Percentiles rank a stretch among this genome's conserved stretches.
Evolutionary conservation across 2,329 filamentous ascomycete species (phyloP).

Genomic region (Mycocentrospora acerina): DNA sequence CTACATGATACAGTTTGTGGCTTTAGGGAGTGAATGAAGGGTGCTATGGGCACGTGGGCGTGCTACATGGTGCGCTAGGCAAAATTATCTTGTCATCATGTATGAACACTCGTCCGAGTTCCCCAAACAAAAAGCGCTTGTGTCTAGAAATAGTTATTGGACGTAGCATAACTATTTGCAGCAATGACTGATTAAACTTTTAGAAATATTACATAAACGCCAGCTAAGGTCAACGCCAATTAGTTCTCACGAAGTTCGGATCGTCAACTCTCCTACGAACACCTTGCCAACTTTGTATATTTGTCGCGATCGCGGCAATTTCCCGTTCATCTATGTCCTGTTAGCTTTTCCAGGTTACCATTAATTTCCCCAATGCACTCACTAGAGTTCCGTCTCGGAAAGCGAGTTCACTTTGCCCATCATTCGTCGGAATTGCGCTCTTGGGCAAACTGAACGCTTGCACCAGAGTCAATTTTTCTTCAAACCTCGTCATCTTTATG

Average conservation of each 20-base stretch:
- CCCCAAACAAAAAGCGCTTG: too few relatives aligned
- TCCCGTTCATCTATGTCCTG: slow-evolving; percentile 20
- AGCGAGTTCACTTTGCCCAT: slow-evolving; percentile 25
- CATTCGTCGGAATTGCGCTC: slow-evolving; percentile 27
- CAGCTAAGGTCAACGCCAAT: too few relatives aligned
- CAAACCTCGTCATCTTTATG: neutral
- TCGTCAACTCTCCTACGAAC: slow-evolving; percentile 18
- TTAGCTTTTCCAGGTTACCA: slow-evolving; percentile 1
- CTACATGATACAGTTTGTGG: too few relatives aligned
- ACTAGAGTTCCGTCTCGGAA: slow-evolving; percentile 30
- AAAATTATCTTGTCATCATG: too few relatives aligned
- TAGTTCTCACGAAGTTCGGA: slow-evolving; percentile 4
- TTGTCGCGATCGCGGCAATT: slow-evolving; percentile 20
- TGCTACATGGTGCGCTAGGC: neutral
- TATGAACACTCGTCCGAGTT: too few relatives aligned
- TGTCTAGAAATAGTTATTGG: too few relatives aligned
- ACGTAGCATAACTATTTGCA: too few relatives aligned
- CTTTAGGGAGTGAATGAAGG: too few relatives aligned
- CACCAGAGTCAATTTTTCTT: slow-evolving; percentile 6
- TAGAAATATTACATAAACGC: too few relatives aligned
- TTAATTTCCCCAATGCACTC: slow-evolving; percentile 1
- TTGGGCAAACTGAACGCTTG: slow-evolving; percentile 24
- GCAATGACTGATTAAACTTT: too few relatives aligned
- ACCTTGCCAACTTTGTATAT: slow-evolving; percentile 25
- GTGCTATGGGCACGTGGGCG: too few relatives aligned